These are phyloP conservation scores for Coemansia reversa DNA, from an alignment of 192 early-diverging fungal genomes.

Conservation along the genomic window DNA sequence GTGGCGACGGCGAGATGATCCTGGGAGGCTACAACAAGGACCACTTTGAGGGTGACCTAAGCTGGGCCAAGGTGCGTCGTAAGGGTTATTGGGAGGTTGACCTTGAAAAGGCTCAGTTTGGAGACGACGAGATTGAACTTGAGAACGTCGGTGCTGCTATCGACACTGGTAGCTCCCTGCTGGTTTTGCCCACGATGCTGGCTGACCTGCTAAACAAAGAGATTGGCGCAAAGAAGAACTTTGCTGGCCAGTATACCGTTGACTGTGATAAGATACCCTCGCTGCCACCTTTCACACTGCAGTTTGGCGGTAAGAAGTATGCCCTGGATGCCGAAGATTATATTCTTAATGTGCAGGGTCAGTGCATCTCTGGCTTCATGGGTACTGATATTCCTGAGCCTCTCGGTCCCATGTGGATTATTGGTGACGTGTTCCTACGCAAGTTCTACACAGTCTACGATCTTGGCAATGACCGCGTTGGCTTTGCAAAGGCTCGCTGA, in stretches of 20 bases:
- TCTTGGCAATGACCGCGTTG: constrained; percentile 58
- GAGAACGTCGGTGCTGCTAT: constrained; percentile 76
- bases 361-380: constrained; percentile 85
- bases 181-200: constrained; percentile 73
- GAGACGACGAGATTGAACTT: constrained; percentile 69
- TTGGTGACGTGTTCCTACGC: constrained; percentile 82
- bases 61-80: constrained; percentile 84
- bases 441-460: constrained; percentile 74
- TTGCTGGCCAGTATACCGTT: constrained; percentile 84
- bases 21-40: constrained; percentile 83
- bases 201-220: constrained; percentile 87
- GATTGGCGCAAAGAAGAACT: constrained; percentile 94
- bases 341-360: constrained; percentile 61
- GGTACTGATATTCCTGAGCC: constrained; percentile 85
- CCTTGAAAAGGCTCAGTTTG: constrained; percentile 75
- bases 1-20: constrained; percentile 76
- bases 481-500: constrained; percentile 54
- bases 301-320: constrained; percentile 76
- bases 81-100: constrained; percentile 99
- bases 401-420: constrained; percentile 79
- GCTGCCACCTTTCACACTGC: constrained; percentile 78
- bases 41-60: constrained; percentile 70
- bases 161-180: constrained; percentile 89
- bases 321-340: constrained; percentile 64
- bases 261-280: constrained; percentile 70